Conservation (phyloP, 768 basidiomycete genomes). For the Heimioporus sp. region DNA sequence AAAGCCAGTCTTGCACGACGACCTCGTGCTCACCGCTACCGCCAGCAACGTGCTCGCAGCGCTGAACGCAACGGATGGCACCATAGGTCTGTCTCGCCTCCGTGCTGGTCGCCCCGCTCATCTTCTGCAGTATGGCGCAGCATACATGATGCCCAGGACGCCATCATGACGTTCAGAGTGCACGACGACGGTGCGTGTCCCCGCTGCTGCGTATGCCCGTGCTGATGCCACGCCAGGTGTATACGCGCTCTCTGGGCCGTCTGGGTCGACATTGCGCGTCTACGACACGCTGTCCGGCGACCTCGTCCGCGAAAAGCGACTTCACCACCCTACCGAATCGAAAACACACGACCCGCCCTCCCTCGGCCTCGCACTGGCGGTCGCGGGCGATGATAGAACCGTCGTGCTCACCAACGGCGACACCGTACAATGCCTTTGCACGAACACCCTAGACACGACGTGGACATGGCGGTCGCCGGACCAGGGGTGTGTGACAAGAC, state of each 20-base stretch:
- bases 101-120: slow-evolving; percentile 2
- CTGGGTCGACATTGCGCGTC: slow-evolving; percentile 63
- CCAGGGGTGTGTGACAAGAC: slow-evolving; percentile 48
- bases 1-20: slow-evolving; percentile 50
- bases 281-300: slow-evolving; percentile 66
- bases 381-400: slow-evolving; percentile 23
- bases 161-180: slow-evolving; percentile 60
- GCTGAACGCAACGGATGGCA: slow-evolving; percentile 63
- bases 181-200: slow-evolving; percentile 52
- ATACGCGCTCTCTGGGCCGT: slow-evolving; percentile 72
- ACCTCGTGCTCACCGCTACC: slow-evolving; percentile 64
- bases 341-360: slow-evolving; percentile 49
- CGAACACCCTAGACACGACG: slow-evolving; percentile 46
- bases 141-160: slow-evolving; percentile 67
- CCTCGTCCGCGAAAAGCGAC: slow-evolving; percentile 59
- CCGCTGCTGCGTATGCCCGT: background rate
- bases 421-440: slow-evolving; percentile 50
- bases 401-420: slow-evolving; percentile 61
- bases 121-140: slow-evolving; percentile 70
- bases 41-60: slow-evolving; percentile 77
- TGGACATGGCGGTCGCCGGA: slow-evolving; percentile 79
- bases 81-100: slow-evolving; percentile 50
- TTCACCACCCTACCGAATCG: slow-evolving; percentile 48
- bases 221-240: slow-evolving; percentile 45
- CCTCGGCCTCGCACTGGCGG: slow-evolving; percentile 51